Percentiles rank a stretch among this genome's conserved stretches.
Conservation (phyloP, 768 basidiomycete genomes). For the Suillus placidus region DNA sequence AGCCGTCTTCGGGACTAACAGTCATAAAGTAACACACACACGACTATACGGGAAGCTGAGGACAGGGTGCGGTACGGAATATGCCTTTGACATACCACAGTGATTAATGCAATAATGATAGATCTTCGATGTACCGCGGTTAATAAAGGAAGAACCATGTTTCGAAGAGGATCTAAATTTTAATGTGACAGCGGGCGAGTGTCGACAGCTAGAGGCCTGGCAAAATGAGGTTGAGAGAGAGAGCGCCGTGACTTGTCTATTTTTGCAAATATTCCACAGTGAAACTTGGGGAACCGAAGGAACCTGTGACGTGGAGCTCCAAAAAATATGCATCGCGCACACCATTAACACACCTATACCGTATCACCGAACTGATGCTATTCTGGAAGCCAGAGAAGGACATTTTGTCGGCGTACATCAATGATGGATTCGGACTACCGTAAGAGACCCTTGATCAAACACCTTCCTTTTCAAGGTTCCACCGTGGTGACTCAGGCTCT, state of each 20-base stretch:
- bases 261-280: background rate
- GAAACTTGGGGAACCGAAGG: background rate
- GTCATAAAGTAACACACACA: slow-evolving; percentile 25
- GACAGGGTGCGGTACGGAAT: background rate
- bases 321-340: background rate
- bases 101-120: slow-evolving; percentile 26
- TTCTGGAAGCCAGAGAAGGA: background rate
- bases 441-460: background rate
- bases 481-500: background rate
- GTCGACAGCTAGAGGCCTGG: background rate
- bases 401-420: too few species aligned
- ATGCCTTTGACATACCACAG: slow-evolving; percentile 22
- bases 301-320: too few species aligned
- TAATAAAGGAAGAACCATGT: slow-evolving; percentile 27
- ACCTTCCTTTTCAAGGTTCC: background rate
- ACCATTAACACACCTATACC: background rate
- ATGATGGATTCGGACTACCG: too few species aligned
- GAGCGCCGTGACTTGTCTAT: background rate
- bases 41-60: slow-evolving; percentile 14
- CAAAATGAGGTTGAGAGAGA: background rate
- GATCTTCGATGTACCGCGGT: slow-evolving; percentile 32
- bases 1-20: slow-evolving; percentile 5
- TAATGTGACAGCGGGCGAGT: background rate
- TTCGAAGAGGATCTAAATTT: background rate
- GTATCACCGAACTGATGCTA: background rate